A percentile compares a stretch with the other conserved stretches of the same genome.
These are phyloP conservation scores for Penicillium sp. DNA, from an alignment of 2,329 filamentous ascomycete species.

Conservation along the genomic window DNA sequence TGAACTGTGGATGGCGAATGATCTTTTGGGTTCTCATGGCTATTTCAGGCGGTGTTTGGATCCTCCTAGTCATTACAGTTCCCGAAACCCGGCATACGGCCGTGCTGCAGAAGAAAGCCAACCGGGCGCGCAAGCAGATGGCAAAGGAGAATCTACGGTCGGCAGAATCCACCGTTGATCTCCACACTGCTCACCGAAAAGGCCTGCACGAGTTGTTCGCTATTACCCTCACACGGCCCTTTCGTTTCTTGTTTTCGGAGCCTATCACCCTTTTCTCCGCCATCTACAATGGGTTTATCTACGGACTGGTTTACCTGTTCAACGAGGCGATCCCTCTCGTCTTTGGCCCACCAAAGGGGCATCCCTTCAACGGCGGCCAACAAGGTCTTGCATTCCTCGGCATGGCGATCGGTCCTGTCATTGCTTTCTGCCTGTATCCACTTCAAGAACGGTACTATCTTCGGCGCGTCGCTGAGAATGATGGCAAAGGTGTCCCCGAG, in stretches of 20 bases:
- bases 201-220: conserved; percentile 69
- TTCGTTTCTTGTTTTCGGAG: conserved; percentile 34
- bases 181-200: conserved; percentile 48
- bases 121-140: conserved; percentile 45
- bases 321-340: conserved; percentile 66
- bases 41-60: conserved; percentile 50
- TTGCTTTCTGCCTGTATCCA: conserved; percentile 55
- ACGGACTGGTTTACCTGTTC: conserved; percentile 72
- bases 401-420: conserved; percentile 58
- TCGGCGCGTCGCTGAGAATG: conserved; percentile 41
- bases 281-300: conserved; percentile 57
- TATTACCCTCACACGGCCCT: conserved; percentile 62
- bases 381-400: conserved; percentile 55
- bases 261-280: conserved; percentile 29
- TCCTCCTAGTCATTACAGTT: conserved; percentile 42
- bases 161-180: conserved; percentile 52
- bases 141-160: conserved; percentile 51
- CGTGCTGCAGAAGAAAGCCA: conserved; percentile 54
- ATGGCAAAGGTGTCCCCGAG: conserved; percentile 56
- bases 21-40: conserved; percentile 59
- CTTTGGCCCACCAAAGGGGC: conserved; percentile 59
- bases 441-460: conserved; percentile 43
- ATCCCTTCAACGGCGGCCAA: conserved; percentile 52
- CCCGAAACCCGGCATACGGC: conserved; percentile 56
- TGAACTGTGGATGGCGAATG: conserved; percentile 49